These are phyloP conservation scores for Coix lacrymajobi DNA, from an alignment of 176 grass and related monocot species.

Conservation along the genomic window DNA sequence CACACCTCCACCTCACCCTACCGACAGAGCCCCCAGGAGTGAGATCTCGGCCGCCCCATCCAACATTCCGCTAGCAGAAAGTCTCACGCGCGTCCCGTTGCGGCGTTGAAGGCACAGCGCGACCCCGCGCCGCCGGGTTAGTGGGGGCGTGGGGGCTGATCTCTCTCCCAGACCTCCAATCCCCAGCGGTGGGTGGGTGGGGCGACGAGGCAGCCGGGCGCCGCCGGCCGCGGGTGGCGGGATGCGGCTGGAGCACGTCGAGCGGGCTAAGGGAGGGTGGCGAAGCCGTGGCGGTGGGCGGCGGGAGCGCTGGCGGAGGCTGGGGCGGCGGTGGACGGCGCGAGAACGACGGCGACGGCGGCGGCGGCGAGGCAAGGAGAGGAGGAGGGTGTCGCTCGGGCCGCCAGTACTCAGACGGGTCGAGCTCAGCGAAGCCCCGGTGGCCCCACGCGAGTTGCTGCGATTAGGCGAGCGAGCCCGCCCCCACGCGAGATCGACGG, in stretches of 20 bases:
- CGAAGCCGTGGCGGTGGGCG: not conserved
- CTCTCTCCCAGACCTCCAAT: not conserved
- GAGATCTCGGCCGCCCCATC: slow-evolving; percentile 34
- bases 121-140: not conserved
- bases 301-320: not conserved
- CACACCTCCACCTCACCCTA: not conserved
- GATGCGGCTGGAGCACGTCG: not conserved
- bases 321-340: not conserved
- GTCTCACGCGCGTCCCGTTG: not conserved
- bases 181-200: not conserved
- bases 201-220: not conserved
- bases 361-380: not conserved
- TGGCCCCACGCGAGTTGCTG: not conserved
- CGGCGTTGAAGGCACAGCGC: not conserved
- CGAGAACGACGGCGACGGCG: not conserved
- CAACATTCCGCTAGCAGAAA: not conserved
- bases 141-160: not conserved
- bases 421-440: not conserved
- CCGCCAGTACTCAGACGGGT: not conserved
- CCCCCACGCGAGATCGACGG: not conserved
- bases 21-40: not conserved
- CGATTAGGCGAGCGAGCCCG: not conserved
- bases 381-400: not conserved
- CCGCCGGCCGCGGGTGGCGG: not conserved
- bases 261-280: not conserved